These are phyloP conservation scores for Rutstroemia sp. DNA, from an alignment of 2,329 filamentous ascomycete genomes.

Conservation along the genomic window DNA sequence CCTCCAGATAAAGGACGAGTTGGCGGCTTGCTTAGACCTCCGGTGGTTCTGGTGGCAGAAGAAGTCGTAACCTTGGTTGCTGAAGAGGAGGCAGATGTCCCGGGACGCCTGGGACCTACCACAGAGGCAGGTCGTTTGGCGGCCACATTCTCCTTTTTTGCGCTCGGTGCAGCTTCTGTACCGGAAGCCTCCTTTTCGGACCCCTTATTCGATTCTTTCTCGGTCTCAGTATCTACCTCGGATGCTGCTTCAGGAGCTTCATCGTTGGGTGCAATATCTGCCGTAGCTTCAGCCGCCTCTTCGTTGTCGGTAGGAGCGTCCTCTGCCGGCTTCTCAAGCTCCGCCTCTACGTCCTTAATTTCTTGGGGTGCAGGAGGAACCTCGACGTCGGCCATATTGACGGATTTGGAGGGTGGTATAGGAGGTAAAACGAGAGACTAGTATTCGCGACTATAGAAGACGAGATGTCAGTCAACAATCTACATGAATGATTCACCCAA, in stretches of 20 bases:
- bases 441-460: conserved; percentile 5
- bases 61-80: conserved; percentile 24
- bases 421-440: conserved; percentile 6
- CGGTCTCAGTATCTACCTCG: conserved; percentile 25
- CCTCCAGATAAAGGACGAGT: conserved; percentile 23
- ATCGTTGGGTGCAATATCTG: conserved; percentile 12
- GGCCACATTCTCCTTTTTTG: conserved; percentile 28
- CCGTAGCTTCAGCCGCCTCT: neutral
- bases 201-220: conserved; percentile 23
- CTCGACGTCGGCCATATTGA: conserved; percentile 11
- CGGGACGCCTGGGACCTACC: conserved; percentile 22
- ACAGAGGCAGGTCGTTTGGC: conserved; percentile 21
- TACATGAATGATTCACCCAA: neutral
- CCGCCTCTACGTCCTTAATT: neutral
- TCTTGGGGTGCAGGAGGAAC: neutral
- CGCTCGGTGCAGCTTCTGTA: conserved; percentile 22
- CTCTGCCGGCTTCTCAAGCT: neutral
- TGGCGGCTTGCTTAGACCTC: conserved; percentile 30
- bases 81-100: conserved; percentile 21
- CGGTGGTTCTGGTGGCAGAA: conserved; percentile 18
- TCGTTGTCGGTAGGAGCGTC: neutral
- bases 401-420: neutral
- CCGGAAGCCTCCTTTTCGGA: conserved; percentile 21
- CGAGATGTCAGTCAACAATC: conserved; percentile 4
- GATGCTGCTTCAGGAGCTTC: conserved; percentile 22